Evolutionary conservation across 2,329 filamentous ascomycete species (phyloP).

Genomic region (Fusarium metavorans): DNA sequence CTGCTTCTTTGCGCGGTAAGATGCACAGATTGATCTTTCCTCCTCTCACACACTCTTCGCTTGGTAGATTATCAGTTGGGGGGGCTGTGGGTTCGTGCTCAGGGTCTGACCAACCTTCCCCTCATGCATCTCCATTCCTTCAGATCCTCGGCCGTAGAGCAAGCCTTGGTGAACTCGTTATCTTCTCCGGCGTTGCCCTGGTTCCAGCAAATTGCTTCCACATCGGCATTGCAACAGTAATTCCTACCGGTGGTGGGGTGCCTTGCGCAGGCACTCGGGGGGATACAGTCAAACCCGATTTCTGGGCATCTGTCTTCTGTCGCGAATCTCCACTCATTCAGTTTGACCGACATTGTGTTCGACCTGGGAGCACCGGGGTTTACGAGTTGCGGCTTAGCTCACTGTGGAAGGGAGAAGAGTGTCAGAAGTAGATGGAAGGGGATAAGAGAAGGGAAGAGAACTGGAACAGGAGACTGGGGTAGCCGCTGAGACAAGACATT

Average conservation of each 20-base stretch:
- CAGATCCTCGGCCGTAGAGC: background rate
- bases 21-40: background rate
- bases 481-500: too few relatives aligned
- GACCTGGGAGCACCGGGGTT: background rate
- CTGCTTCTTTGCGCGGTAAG: background rate
- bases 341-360: background rate
- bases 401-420: too few relatives aligned
- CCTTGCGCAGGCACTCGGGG: background rate
- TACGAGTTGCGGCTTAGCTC: background rate
- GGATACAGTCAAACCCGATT: background rate
- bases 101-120: background rate
- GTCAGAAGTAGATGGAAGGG: too few relatives aligned
- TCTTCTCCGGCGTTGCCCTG: background rate
- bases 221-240: background rate
- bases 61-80: background rate
- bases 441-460: background rate
- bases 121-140: background rate
- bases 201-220: background rate
- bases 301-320: background rate
- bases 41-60: background rate
- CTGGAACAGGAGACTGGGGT: background rate
- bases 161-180: background rate
- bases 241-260: background rate
- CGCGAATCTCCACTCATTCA: background rate
- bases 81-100: background rate